Conservation (phyloP, 1,139 yeast species). For the Suhomyces wounanorum region DNA sequence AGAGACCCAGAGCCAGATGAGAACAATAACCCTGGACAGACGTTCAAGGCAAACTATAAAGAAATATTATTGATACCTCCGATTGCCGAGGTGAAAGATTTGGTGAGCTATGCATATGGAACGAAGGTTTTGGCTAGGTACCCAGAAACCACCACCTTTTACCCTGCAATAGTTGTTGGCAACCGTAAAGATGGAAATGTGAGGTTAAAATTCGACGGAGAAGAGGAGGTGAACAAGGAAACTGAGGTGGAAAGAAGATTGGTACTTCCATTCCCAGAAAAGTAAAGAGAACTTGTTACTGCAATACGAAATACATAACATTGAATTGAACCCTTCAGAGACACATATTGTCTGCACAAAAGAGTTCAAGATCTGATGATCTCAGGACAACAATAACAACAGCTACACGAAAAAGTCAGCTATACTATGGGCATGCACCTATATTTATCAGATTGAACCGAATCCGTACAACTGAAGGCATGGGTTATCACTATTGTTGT, state of each 20-base stretch:
- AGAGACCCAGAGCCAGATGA: slow-evolving; percentile 98
- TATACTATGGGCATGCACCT: too few relatives aligned
- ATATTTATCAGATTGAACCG: too few relatives aligned
- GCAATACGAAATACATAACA: neutral
- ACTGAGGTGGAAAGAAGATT: slow-evolving; percentile 87
- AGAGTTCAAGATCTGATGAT: too few relatives aligned
- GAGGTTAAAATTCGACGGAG: slow-evolving; percentile 88
- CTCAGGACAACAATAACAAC: too few relatives aligned
- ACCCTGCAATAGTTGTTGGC: slow-evolving; percentile 90
- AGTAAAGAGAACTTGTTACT: slow-evolving; percentile 13
- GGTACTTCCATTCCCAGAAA: slow-evolving; percentile 73
- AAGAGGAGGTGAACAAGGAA: slow-evolving; percentile 93
- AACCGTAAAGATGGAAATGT: slow-evolving; percentile 76
- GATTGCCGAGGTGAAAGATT: slow-evolving; percentile 36
- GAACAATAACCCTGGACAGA: slow-evolving; percentile 83
- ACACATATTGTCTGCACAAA: too few relatives aligned
- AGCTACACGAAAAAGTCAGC: too few relatives aligned
- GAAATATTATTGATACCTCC: slow-evolving; percentile 80
- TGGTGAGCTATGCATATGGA: slow-evolving; percentile 69
- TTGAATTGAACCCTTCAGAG: too few relatives aligned
- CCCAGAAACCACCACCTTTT: slow-evolving; percentile 97
- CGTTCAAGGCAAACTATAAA: slow-evolving; percentile 78
- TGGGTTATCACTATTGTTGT: too few relatives aligned
- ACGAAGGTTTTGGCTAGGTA: slow-evolving; percentile 88
- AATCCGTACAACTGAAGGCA: too few relatives aligned